Percentiles rank a stretch among this genome's conserved stretches.
phyloP scores from a whole-genome alignment of 768 basidiomycete species.

The Naganishia vaughanmartiniae region DNA sequence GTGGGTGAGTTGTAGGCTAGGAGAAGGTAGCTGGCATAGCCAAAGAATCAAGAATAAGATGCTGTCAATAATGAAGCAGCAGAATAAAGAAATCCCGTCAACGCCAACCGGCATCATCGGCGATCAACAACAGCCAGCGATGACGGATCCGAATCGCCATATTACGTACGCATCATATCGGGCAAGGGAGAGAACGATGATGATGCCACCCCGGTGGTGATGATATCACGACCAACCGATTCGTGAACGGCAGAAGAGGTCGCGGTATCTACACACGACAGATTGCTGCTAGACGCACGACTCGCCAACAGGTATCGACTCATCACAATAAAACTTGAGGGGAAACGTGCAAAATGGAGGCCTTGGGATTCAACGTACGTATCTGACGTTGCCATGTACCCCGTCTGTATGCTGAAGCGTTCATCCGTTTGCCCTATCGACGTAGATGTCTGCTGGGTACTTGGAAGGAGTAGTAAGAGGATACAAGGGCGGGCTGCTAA shows the following conservation, averaged over 20 bases:
- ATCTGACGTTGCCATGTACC: not conserved
- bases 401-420: not conserved
- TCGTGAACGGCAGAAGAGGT: too few relatives aligned
- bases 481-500: constrained; percentile 88
- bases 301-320: not conserved
- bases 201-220: not conserved
- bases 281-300: not conserved
- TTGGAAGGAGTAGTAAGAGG: constrained; percentile 64
- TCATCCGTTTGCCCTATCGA: not conserved
- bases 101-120: not conserved
- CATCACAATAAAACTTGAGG: not conserved
- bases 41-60: not conserved
- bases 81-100: too few relatives aligned
- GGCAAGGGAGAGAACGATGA: not conserved
- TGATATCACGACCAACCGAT: not conserved
- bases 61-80: not conserved
- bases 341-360: constrained; percentile 46
- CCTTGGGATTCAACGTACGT: constrained; percentile 52
- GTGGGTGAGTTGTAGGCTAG: not conserved
- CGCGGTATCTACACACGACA: too few relatives aligned
- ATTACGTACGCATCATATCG: not conserved
- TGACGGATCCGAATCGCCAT: not conserved
- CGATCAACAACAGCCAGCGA: not conserved
- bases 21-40: not conserved
- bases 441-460: constrained; percentile 52